Base-by-base conservation (phyloP, 1,284 basidiomycete species). In the Ceratobasidium sp. region DNA sequence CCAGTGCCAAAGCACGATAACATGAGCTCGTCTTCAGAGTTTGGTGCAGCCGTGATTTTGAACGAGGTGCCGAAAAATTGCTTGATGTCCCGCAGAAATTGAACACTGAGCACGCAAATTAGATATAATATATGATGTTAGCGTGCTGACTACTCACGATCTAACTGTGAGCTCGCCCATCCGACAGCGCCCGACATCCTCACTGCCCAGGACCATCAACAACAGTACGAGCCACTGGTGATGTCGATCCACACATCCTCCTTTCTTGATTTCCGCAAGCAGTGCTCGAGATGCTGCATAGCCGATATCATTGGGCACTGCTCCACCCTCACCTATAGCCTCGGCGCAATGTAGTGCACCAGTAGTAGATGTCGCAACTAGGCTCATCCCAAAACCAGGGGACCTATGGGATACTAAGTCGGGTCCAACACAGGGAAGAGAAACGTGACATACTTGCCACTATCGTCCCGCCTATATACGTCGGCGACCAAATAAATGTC, bases 401-500 rank as follows among this genome's bases (percentile, higher is more conserved):
- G 96, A 98, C 82, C 93, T 95, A 76, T 40, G 49, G 54, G 16
- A 36, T 61, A 71, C 6, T 60, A 44, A 73, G 64, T 46, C 61
- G 42, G 23, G 44, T 18, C 23, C 14, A 11, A 28, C 42, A 21
- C 3, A 33, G 33, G 9, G 48, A 58, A 42, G 23, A 23, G 25
- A 36, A 11, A n/a, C 25, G 18, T 16, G 12, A 67, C 73, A 11
- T 73, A 75, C 75, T 75, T 75, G 80, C 97, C 97, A 75, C 94
- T 94, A 75, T 99, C 97, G 28, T 95, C 93, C 9, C 96, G 96
- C 79, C 97, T 95, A 82, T 98, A 99, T 14, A 98, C 95, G 77
- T 99, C 97, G 0, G 97, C 97, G 79, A 98, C 97, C 33, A 99
- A 87, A 81, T 99, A 98, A 36, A 98, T 94, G 79, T 99, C 97